These are phyloP conservation scores for Gentiana macrophylla DNA, from an alignment of 257 asterid genomes.

Conservation along the genomic window DNA sequence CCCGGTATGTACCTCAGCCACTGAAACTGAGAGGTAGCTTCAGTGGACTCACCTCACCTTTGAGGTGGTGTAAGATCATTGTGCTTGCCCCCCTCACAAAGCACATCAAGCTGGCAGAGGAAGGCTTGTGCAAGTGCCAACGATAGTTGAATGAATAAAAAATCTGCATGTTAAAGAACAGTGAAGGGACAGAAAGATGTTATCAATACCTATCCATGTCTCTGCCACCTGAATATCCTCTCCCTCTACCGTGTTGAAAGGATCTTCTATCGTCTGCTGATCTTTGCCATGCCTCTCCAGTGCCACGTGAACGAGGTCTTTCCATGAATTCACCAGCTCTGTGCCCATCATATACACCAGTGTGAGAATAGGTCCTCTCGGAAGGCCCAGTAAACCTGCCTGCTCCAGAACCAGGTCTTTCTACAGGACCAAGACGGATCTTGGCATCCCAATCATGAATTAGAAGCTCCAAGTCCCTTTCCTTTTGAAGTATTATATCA, in stretches of 20 bases:
- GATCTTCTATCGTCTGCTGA: constrained; percentile 58
- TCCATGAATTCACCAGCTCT: constrained; percentile 57
- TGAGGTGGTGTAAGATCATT: neutral
- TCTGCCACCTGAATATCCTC: constrained; percentile 69
- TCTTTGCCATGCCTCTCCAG: constrained; percentile 48
- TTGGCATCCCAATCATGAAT: constrained; percentile 67
- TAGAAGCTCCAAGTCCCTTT: constrained; percentile 57
- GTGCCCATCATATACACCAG: constrained; percentile 51
- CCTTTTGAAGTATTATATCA: constrained; percentile 49
- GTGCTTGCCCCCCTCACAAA: neutral
- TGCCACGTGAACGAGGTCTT: constrained; percentile 82
- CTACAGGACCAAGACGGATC: constrained; percentile 55
- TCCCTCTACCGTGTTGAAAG: constrained; percentile 63
- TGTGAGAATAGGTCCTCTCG: constrained; percentile 53
- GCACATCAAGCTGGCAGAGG: neutral
- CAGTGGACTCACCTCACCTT: too few species aligned
- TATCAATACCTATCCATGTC: constrained; percentile 57
- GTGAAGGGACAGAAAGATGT: constrained; percentile 1
- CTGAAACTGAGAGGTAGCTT: too few species aligned
- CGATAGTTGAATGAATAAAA: neutral
- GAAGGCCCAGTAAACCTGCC: constrained; percentile 41
- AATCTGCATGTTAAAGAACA: constrained; percentile 4
- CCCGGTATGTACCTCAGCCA: too few species aligned
- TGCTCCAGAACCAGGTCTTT: constrained; percentile 72
- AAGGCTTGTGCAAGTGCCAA: neutral